A percentile compares a stretch with the other conserved stretches of the same genome.
These are phyloP conservation scores for Cercospora berteroae DNA, from an alignment of 2,329 filamentous ascomycete species.

Conservation along the genomic window DNA sequence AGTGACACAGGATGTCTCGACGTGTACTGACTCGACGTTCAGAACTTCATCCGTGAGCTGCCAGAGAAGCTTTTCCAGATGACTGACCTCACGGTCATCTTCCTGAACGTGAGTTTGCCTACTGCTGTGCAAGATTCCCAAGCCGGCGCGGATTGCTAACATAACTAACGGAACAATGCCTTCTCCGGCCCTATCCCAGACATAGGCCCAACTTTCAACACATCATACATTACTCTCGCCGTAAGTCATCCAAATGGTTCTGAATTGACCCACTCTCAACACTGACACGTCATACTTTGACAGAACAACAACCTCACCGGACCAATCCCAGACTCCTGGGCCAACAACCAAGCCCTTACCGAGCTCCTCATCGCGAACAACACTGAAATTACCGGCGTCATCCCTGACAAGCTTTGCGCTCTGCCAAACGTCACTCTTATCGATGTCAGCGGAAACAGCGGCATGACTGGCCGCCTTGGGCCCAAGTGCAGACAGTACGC, in stretches of 20 bases:
- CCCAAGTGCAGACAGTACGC: constrained; percentile 14
- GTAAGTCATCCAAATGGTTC: too few relatives aligned
- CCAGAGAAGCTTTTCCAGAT: constrained; percentile 15
- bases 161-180: background rate
- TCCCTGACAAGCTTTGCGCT: constrained; percentile 18
- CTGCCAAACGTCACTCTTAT: constrained; percentile 13
- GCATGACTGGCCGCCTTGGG: constrained; percentile 13
- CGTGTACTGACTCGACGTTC: background rate
- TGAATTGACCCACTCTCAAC: background rate
- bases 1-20: too few relatives aligned
- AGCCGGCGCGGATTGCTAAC: background rate
- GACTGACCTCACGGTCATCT: constrained; percentile 16
- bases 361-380: constrained; percentile 16
- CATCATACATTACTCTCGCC: background rate
- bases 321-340: constrained; percentile 12
- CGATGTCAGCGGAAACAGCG: constrained; percentile 16
- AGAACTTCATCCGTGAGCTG: constrained; percentile 12
- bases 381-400: constrained; percentile 12
- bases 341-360: constrained; percentile 6
- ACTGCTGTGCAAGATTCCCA: background rate
- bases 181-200: background rate
- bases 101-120: constrained; percentile 12
- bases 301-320: constrained; percentile 21
- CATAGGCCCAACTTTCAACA: background rate
- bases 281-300: background rate